Conservation (phyloP, 2,329 filamentous ascomycete species). For the Monosporascus sp. region DNA sequence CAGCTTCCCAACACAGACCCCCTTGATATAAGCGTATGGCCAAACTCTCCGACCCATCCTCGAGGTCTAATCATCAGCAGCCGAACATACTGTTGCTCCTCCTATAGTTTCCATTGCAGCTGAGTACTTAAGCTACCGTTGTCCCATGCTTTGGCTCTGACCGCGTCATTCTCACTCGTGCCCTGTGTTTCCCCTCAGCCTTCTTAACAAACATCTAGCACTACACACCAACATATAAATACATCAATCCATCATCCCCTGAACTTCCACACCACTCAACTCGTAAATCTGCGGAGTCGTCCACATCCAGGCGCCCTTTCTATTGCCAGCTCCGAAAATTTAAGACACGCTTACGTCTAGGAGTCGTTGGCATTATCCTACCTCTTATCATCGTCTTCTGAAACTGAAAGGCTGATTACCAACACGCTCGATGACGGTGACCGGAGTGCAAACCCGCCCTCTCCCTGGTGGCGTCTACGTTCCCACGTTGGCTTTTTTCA, state of each 20-base stretch:
- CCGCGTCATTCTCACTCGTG: not conserved
- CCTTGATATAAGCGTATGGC: not conserved
- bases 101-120: not conserved
- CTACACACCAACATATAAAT: not conserved
- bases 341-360: too few species aligned
- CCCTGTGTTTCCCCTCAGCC: not conserved
- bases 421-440: slow-evolving; percentile 15
- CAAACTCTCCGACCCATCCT: not conserved
- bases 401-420: not conserved
- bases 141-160: not conserved
- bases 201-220: not conserved
- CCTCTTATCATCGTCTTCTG: not conserved
- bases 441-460: slow-evolving; percentile 8
- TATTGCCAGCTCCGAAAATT: too few species aligned
- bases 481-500: slow-evolving; percentile 60
- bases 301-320: not conserved
- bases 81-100: not conserved
- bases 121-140: not conserved
- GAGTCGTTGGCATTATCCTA: too few species aligned
- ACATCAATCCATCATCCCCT: not conserved
- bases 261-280: not conserved
- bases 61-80: not conserved
- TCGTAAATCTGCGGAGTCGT: not conserved
- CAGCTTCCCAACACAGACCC: not conserved
- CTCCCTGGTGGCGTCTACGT: slow-evolving; percentile 48